Evolutionary conservation across 2,329 filamentous ascomycete species (phyloP), one percentile per base, ranked within the genome.

Genomic region (Colletotrichum simmondsii): DNA sequence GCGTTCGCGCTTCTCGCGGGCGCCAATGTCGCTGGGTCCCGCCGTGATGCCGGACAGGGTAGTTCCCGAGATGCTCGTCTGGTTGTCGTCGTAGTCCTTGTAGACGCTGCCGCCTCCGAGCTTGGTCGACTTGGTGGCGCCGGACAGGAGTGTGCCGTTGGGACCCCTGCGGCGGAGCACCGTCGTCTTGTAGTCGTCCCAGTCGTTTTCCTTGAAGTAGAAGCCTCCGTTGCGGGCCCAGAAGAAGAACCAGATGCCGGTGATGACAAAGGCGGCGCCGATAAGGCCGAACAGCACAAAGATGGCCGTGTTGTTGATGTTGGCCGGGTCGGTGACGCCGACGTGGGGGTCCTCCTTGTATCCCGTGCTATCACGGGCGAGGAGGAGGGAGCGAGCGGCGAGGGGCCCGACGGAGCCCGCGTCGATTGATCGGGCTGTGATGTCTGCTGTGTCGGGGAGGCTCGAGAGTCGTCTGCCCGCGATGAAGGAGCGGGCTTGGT

Each of bases 171-270:
- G 93, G 54, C 97, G 90, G 58, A 99, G 84, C 2, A 99, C 97
- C 0, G 96, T 98, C 1, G 93, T 93, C 82, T 98, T 98, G 90
- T 99, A 99, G 79, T 99, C 97, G 6, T 98, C 96, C 96, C 97
- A 99, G 83, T 99, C 97, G 46, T 91, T 88, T 75, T 97, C 86
- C 59, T 89, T 89, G 88, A 95, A 98, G 75, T 93, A 86, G 85
- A 98, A 98, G 16, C 97, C 97, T 74, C 97, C 97, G 78, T 98
- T 98, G 84, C 94, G 96, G 70, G 96, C 96, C 93, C 94, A 97
- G 88, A 97, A 97, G 89, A 99, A 98, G 89, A 99, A 98, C 95
- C 97, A 99, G 79, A 98, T 95, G 28, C 88, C 90, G 0, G 87
- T 89, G 4, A 94, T 72, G 28, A 97, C 93, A 80, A 98, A 93